Evolutionary conservation across 2,329 filamentous ascomycete species (phyloP).

Genomic region (Monosporascus ibericus): DNA sequence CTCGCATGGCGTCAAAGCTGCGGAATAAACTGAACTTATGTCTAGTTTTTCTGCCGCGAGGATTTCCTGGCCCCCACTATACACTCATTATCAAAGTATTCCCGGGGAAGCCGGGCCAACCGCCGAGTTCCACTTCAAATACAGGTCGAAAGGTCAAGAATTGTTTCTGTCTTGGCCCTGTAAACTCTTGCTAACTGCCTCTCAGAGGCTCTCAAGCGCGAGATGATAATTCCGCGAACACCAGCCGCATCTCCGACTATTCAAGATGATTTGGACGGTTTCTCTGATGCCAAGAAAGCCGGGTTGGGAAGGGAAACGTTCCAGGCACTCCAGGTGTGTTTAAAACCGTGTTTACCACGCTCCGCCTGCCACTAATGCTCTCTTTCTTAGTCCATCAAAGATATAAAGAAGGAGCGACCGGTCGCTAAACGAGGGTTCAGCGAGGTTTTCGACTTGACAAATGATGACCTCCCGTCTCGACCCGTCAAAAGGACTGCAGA

Average conservation of each 20-base stretch:
- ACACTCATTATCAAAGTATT: background rate
- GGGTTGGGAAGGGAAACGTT: conserved; percentile 25
- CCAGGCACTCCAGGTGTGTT: conserved; percentile 19
- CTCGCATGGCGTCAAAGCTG: background rate
- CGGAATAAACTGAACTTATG: background rate
- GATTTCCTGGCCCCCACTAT: background rate
- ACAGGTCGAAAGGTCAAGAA: conserved; percentile 25
- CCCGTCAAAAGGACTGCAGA: conserved; percentile 9
- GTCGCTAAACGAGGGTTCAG: conserved; percentile 21
- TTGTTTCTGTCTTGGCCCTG: background rate
- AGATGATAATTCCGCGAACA: conserved; percentile 24
- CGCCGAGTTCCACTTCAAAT: conserved; percentile 24
- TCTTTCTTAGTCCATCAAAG: conserved; percentile 3
- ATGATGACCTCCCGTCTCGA: conserved; percentile 3
- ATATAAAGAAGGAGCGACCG: conserved; percentile 8
- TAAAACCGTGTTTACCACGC: background rate
- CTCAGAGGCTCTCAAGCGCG: conserved; percentile 24
- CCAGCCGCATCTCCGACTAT: conserved; percentile 12
- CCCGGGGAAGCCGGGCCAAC: conserved; percentile 16
- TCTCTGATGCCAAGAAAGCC: conserved; percentile 19
- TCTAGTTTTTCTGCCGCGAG: conserved; percentile 10
- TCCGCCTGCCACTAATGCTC: background rate
- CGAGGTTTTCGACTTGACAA: conserved; percentile 21
- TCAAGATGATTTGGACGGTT: conserved; percentile 3
- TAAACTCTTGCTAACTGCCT: background rate